Percentiles rank a stretch among this genome's conserved stretches.
Conservation (phyloP, 305 asterid species). For the Fraxinus greggii region DNA sequence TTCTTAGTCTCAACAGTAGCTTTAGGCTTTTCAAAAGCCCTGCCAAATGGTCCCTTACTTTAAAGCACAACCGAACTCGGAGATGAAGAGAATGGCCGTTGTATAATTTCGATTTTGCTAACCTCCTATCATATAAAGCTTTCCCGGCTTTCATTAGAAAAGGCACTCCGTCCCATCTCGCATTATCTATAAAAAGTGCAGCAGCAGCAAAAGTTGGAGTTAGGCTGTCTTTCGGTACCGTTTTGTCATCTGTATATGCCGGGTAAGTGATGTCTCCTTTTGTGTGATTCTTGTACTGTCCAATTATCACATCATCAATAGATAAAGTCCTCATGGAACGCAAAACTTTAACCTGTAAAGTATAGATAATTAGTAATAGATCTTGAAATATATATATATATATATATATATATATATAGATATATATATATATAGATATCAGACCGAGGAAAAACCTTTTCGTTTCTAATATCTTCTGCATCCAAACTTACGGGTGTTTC, state of each 20-base stretch:
- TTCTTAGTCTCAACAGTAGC: background rate
- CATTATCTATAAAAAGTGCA: conserved; percentile 82
- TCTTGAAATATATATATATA: background rate
- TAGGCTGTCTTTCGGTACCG: conserved; percentile 77
- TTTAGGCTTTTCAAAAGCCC: background rate
- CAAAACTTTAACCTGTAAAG: conserved; percentile 76
- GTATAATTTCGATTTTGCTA: conserved; percentile 10
- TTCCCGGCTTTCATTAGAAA: conserved; percentile 98
- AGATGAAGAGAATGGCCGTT: background rate
- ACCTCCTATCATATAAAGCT: conserved; percentile 80
- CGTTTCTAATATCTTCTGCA: conserved; percentile 95
- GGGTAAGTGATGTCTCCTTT: conserved; percentile 67
- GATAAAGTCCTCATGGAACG: conserved; percentile 79
- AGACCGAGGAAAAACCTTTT: conserved; percentile 53
- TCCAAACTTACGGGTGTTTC: conserved; percentile 97
- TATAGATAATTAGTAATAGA: conserved; percentile 17
- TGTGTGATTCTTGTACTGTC: conserved; percentile 81
- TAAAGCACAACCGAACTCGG: background rate
- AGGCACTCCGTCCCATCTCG: conserved; percentile 95
- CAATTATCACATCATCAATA: conserved; percentile 61
- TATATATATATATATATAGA: background rate
- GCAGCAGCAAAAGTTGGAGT: conserved; percentile 98
- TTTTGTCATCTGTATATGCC: conserved; percentile 82
- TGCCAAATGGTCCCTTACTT: background rate
- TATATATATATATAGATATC: background rate